Evolutionary conservation across 768 basidiomycete species (phyloP), one percentile per base, ranked within the genome.

Genomic region (Boletus sensibilis): DNA sequence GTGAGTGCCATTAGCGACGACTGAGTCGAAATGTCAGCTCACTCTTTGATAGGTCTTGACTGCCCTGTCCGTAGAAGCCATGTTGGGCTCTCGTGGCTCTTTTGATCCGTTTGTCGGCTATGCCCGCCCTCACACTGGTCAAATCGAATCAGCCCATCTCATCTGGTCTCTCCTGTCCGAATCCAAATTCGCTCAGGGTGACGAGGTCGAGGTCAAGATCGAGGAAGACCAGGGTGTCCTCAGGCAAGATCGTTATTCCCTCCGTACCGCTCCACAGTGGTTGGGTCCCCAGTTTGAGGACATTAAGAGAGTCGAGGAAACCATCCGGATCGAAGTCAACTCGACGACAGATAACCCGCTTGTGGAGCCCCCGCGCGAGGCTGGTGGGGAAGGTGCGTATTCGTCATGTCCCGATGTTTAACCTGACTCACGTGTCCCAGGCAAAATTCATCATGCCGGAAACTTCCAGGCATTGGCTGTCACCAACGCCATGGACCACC

Each of bases 261-360:
- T 90, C 34, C 80, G 89, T 46, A 91, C 89, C 1, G 78, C 89
- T 1, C 85, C 90, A 4, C 92, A 94, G 71, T 94, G 90, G 76
- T 75, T 94, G 45, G 92, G 92, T 12, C 92, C 92, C 12, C 89
- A 92, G 65, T 76, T 93, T 27, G 90, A 92, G 69, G 90, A 92
- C 62, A 78, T 94, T 46, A 75, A 90, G 4, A 74, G 79, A 13
- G 80, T 92, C 3, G 72, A 84, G 51, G 79, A 80, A 34, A 82
- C 84, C 4, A 76, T 94, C 37, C 83, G 84, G 4, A 78, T 80
- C 34, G 92, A 94, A 68, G 84, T 88, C 73, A 94, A 94, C 68
- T 89, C 89, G 31, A 93, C 92, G 20, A 94, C 92, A 5, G 92
- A 94, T 67, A 94, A 94, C 67, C 92, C 92, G 1, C 80, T 94